Percentiles rank a stretch among this genome's conserved stretches.
Conservation (phyloP, 139 green algal genomes). For the Chlorella sp. region DNA sequence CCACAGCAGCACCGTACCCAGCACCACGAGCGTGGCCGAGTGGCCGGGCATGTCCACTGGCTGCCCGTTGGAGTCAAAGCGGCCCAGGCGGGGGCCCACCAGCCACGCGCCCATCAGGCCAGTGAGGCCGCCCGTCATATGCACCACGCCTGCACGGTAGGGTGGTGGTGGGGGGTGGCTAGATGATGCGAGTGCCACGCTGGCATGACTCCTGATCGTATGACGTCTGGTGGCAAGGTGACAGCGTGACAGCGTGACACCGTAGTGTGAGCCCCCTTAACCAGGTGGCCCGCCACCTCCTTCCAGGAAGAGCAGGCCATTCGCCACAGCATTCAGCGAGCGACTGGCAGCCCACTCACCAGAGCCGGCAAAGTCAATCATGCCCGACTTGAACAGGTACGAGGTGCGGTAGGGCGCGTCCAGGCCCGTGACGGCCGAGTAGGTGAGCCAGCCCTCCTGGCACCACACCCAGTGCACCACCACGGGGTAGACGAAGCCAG, state of each 20-base stretch:
- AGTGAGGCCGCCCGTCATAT: conserved; percentile 68
- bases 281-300: too few species aligned
- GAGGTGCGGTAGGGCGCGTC: conserved; percentile 8
- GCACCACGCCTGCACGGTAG: conserved; percentile 52
- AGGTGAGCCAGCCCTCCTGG: conserved; percentile 49
- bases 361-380: conserved; percentile 75
- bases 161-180: too few species aligned
- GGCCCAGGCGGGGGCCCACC: conserved; percentile 84
- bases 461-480: conserved; percentile 65
- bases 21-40: conserved; percentile 45
- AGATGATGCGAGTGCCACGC: too few species aligned
- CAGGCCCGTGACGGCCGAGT: conserved; percentile 9
- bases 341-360: conserved; percentile 16
- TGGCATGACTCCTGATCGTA: too few species aligned
- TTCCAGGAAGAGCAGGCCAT: too few species aligned
- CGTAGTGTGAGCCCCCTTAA: too few species aligned
- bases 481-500: conserved; percentile 65
- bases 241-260: too few species aligned
- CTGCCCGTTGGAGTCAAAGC: conserved; percentile 81
- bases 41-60: conserved; percentile 60
- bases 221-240: too few species aligned
- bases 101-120: conserved; percentile 41
- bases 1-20: conserved; percentile 78
- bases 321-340: too few species aligned
- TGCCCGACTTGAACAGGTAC: conserved; percentile 49